Conservation (phyloP, 2,329 filamentous ascomycete species). For the Xylaria digitata region DNA sequence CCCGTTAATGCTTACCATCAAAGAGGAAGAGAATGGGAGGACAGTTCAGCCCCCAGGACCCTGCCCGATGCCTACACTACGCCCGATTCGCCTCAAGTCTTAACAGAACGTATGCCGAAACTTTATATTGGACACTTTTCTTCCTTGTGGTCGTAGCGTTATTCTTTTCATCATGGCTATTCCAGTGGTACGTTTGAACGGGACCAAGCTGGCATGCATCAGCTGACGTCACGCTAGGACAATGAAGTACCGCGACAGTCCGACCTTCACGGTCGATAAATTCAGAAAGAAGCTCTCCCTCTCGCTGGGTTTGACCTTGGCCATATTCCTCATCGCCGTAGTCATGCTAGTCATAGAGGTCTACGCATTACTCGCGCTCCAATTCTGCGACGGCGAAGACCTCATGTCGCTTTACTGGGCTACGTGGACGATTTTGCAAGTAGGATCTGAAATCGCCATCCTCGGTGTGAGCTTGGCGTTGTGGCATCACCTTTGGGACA, state of each 20-base stretch:
- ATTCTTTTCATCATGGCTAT: constrained; percentile 54
- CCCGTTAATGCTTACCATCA: background rate
- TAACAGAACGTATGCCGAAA: constrained; percentile 52
- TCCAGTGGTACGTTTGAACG: constrained; percentile 47
- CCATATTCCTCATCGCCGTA: constrained; percentile 59
- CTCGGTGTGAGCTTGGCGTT: constrained; percentile 65
- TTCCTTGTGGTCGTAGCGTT: constrained; percentile 52
- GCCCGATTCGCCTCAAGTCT: constrained; percentile 54
- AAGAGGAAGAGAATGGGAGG: constrained; percentile 50
- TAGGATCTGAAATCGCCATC: constrained; percentile 69
- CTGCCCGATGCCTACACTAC: constrained; percentile 53
- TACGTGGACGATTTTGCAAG: constrained; percentile 69
- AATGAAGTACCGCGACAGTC: constrained; percentile 53
- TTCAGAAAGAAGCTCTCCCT: constrained; percentile 53
- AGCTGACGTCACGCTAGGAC: constrained; percentile 40
- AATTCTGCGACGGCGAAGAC: constrained; percentile 71
- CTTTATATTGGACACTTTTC: constrained; percentile 57
- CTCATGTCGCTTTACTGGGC: constrained; percentile 71
- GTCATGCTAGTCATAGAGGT: constrained; percentile 65
- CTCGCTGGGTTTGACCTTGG: constrained; percentile 58
- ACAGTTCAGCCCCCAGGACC: constrained; percentile 50
- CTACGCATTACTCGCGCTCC: constrained; percentile 63
- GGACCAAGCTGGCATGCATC: background rate
- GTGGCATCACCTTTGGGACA: constrained; percentile 60
- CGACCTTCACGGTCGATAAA: constrained; percentile 49